Evolutionary conservation across 1,284 basidiomycete genomes (phyloP).

Genomic region (Volvariella surrecta): DNA sequence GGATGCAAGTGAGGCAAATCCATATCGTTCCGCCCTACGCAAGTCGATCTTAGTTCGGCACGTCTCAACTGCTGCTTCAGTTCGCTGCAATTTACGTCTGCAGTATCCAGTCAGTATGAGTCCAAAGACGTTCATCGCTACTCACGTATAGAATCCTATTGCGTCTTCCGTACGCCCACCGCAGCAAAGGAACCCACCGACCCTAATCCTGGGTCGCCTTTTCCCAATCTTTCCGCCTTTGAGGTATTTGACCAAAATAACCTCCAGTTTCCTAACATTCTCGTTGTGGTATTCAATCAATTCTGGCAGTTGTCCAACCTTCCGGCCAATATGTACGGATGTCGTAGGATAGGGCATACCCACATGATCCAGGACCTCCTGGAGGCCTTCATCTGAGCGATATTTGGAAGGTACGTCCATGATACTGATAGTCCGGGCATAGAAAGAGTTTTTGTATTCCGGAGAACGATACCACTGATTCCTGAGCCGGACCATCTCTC

Average conservation of each 20-base stretch:
- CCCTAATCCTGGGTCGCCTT: constrained; percentile 65
- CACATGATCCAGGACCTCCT: constrained; percentile 59
- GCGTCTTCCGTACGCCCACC: constrained; percentile 76
- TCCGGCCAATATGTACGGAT: constrained; percentile 74
- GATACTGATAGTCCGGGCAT: constrained; percentile 73
- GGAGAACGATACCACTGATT: constrained; percentile 69
- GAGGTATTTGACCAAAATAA: constrained; percentile 77
- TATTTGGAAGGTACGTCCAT: constrained; percentile 66
- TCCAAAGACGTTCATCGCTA: constrained; percentile 9
- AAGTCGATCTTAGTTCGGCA: constrained; percentile 68
- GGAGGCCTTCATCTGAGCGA: constrained; percentile 72
- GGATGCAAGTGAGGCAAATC: constrained; percentile 90
- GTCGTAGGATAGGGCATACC: constrained; percentile 81
- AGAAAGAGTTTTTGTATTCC: constrained; percentile 69
- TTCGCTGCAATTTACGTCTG: constrained; percentile 66
- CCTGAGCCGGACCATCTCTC: constrained; percentile 60
- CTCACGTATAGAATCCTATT: constrained; percentile 78
- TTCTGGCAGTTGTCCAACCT: constrained; percentile 68
- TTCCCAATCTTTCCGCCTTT: constrained; percentile 68
- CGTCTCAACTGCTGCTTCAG: constrained; percentile 73
- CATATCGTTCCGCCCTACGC: constrained; percentile 81
- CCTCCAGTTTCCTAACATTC: constrained; percentile 79
- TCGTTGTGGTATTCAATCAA: constrained; percentile 82
- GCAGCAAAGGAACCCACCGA: constrained; percentile 66
- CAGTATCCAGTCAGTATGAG: neutral